These are phyloP conservation scores for Fusarium sp. DNA, from an alignment of 2,329 filamentous ascomycete genomes.

Conservation along the genomic window DNA sequence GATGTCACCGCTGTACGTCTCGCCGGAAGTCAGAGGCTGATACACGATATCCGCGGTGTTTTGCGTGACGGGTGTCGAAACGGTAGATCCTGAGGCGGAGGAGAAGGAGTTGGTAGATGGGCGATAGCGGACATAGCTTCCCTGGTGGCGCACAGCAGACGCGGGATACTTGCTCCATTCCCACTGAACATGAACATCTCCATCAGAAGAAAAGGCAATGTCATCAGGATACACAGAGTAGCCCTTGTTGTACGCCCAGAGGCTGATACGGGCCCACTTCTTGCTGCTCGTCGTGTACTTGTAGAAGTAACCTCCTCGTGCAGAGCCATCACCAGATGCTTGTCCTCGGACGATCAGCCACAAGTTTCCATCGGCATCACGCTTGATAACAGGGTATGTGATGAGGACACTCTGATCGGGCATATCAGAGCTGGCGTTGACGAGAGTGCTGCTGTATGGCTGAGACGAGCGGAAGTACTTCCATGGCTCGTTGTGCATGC, in stretches of 20 bases:
- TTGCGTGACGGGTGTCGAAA: slow-evolving; percentile 8
- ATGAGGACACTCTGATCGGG: slow-evolving; percentile 30
- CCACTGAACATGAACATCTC: slow-evolving; percentile 43
- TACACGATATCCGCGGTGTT: slow-evolving; percentile 19
- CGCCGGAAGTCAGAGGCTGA: slow-evolving; percentile 36
- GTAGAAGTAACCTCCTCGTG: slow-evolving; percentile 19
- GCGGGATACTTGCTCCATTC: slow-evolving; percentile 44
- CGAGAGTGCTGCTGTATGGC: slow-evolving; percentile 35
- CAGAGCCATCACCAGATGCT: slow-evolving; percentile 7
- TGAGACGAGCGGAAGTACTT: slow-evolving; percentile 39
- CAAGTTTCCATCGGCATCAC: slow-evolving; percentile 1
- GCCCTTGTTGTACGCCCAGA: slow-evolving; percentile 37
- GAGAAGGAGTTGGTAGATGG: slow-evolving; percentile 35
- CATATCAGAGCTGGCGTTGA: slow-evolving; percentile 36
- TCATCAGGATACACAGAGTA: slow-evolving; percentile 44
- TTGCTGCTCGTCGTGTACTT: slow-evolving; percentile 4
- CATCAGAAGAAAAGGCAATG: slow-evolving; percentile 42
- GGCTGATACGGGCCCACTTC: background rate
- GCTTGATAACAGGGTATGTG: slow-evolving; percentile 24
- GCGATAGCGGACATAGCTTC: slow-evolving; percentile 40
- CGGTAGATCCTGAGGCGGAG: slow-evolving; percentile 17
- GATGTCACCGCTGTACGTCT: slow-evolving; percentile 21
- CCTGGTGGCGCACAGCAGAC: slow-evolving; percentile 40
- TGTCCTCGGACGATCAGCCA: slow-evolving; percentile 25
- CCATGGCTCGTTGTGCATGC: slow-evolving; percentile 44